A percentile compares a stretch with the other conserved stretches of the same genome.
Evolutionary conservation across 2,329 filamentous ascomycete species (phyloP).

Genomic region (Leptographium lundbergii): DNA sequence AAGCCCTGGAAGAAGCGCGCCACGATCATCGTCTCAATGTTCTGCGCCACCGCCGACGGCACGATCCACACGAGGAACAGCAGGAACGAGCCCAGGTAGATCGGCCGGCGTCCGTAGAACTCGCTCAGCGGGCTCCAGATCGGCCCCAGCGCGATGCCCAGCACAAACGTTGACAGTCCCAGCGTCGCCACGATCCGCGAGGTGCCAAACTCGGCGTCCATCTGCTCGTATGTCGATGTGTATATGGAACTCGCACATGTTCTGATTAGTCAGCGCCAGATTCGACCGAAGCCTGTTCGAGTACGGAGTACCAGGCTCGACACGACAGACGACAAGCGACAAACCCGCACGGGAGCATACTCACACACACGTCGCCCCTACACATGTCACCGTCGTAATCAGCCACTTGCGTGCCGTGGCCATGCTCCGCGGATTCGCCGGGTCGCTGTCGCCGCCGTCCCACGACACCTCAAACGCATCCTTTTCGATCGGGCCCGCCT

Average conservation of each 20-base stretch:
- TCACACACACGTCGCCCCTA: constrained; percentile 72
- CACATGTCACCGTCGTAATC: constrained; percentile 61
- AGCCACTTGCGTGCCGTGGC: constrained; percentile 58
- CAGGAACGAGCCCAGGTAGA: constrained; percentile 64
- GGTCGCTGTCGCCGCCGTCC: constrained; percentile 60
- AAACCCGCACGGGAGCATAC: constrained; percentile 22
- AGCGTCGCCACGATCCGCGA: constrained; percentile 63
- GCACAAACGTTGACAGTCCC: constrained; percentile 71
- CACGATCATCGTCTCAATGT: constrained; percentile 69
- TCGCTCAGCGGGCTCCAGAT: constrained; percentile 54
- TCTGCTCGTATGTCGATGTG: constrained; percentile 66
- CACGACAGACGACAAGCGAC: neutral
- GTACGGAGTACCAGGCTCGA: no score
- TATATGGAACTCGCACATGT: constrained; percentile 69
- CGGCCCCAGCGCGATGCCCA: constrained; percentile 55
- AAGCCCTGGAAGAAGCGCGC: constrained; percentile 67
- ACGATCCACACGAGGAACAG: constrained; percentile 72
- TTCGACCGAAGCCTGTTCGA: no score
- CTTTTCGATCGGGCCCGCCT: constrained; percentile 12
- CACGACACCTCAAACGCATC: constrained; percentile 58
- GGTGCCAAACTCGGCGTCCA: constrained; percentile 61
- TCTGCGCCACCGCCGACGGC: constrained; percentile 67
- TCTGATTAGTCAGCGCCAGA: neutral
- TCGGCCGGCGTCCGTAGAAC: constrained; percentile 72
- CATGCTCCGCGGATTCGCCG: constrained; percentile 61